Conservation (phyloP, 345 rosid species). For the Eucalyptus polybractea region DNA sequence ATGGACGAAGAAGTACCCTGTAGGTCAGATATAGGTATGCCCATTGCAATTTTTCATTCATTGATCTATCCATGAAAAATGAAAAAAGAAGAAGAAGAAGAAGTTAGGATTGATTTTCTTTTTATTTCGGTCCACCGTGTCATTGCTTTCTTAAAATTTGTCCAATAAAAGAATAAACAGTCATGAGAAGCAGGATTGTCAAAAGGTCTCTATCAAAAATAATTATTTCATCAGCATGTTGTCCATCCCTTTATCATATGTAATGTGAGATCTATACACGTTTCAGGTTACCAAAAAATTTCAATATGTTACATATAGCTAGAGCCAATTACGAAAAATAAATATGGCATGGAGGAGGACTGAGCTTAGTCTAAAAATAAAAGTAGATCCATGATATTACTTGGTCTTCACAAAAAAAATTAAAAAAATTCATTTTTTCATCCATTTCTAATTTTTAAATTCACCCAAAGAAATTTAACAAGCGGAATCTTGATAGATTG, state of each 20-base stretch:
- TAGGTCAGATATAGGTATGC: not conserved
- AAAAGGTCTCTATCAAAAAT: not conserved
- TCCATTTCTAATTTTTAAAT: not conserved
- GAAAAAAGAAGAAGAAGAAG: fast-evolving
- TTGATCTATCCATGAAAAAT: not conserved
- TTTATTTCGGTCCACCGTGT: not conserved
- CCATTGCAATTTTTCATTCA: not conserved
- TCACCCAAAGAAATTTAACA: not conserved
- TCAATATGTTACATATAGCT: not conserved
- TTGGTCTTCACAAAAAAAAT: not conserved
- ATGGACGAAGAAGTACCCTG: not conserved
- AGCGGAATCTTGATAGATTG: not conserved
- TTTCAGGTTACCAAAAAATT: not conserved
- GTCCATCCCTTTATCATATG: not conserved
- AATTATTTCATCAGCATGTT: not conserved
- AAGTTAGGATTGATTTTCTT: not conserved
- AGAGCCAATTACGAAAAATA: not conserved
- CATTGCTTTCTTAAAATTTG: not conserved
- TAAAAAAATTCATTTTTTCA: not conserved
- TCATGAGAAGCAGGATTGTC: not conserved
- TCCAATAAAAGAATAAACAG: not conserved
- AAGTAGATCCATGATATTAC: not conserved
- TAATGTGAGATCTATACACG: not conserved
- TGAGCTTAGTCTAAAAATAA: no score
- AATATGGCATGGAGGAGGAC: no score